Conservation (phyloP, 257 asterid genomes). For the Marsdenia floribunda region DNA sequence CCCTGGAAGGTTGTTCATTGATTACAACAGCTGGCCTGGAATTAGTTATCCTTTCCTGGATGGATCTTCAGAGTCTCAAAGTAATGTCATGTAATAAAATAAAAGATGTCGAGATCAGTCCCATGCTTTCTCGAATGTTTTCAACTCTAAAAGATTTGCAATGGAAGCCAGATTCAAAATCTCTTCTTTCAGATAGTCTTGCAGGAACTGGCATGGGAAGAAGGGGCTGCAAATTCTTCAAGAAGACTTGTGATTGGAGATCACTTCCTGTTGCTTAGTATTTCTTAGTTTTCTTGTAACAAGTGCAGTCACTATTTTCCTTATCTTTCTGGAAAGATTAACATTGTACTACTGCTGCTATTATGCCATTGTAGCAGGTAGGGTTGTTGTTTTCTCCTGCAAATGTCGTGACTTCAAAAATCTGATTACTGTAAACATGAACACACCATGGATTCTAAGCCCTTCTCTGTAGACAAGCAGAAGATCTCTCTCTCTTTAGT, state of each 20-base stretch:
- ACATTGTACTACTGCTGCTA: background rate
- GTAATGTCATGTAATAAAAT: conserved; percentile 58
- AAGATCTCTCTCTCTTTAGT: no score
- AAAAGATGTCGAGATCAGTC: conserved; percentile 53
- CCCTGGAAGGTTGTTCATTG: conserved; percentile 63
- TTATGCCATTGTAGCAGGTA: no score
- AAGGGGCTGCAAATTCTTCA: conserved; percentile 52
- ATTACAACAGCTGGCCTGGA: conserved; percentile 63
- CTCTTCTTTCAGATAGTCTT: conserved; percentile 42
- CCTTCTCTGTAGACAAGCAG: no score
- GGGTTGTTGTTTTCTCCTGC: no score
- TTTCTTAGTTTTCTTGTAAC: background rate
- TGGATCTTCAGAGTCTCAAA: conserved; percentile 52
- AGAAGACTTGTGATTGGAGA: conserved; percentile 59
- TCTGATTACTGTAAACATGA: no score
- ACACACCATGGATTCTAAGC: no score
- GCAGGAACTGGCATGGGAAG: conserved; percentile 56
- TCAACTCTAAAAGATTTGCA: conserved; percentile 48
- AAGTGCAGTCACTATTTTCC: background rate
- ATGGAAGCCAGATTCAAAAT: conserved; percentile 63
- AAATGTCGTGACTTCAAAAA: no score
- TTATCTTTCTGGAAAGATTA: background rate
- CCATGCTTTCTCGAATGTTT: conserved; percentile 42
- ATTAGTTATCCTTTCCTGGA: conserved; percentile 43
- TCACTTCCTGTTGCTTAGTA: conserved; percentile 39